phyloP scores from a whole-genome alignment of 805 yeast species.

The Candida lessepsii region DNA sequence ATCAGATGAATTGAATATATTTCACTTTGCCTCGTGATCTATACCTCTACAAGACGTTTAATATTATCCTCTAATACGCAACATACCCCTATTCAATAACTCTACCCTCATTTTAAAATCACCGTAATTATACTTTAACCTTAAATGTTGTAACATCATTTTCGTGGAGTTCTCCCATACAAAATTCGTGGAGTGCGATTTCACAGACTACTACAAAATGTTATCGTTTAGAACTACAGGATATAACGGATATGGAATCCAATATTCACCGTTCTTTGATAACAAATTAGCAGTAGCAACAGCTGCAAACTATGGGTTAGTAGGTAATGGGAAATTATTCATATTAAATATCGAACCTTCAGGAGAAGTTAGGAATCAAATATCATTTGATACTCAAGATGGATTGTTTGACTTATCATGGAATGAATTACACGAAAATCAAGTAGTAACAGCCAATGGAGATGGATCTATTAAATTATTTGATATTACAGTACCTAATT shows the following conservation, averaged over 20 bases:
- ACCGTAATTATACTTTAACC: too few species aligned
- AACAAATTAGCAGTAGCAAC: conserved; percentile 87
- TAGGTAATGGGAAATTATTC: conserved; percentile 85
- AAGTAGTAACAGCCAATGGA: conserved; percentile 77
- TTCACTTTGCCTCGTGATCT: too few species aligned
- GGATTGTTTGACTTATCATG: conserved; percentile 85
- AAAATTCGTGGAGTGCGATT: neutral
- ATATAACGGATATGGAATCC: conserved; percentile 81
- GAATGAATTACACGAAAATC: conserved; percentile 91
- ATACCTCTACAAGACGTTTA: too few species aligned
- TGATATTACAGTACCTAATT: conserved; percentile 64
- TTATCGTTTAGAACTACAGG: conserved; percentile 72
- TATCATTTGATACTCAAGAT: conserved; percentile 85
- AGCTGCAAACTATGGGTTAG: conserved; percentile 89
- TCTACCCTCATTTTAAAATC: too few species aligned
- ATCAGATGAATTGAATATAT: too few species aligned
- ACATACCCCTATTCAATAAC: too few species aligned
- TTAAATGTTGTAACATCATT: too few species aligned
- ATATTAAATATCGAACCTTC: conserved; percentile 64
- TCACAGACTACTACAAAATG: conserved; percentile 42
- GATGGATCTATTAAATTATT: conserved; percentile 86
- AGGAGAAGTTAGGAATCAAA: conserved; percentile 58
- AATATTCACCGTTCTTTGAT: conserved; percentile 90
- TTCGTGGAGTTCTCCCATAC: neutral
- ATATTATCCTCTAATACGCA: too few species aligned